Evolutionary conservation across 352 stramenopile genomes (phyloP).

Genomic region (Phytopythium montanum): DNA sequence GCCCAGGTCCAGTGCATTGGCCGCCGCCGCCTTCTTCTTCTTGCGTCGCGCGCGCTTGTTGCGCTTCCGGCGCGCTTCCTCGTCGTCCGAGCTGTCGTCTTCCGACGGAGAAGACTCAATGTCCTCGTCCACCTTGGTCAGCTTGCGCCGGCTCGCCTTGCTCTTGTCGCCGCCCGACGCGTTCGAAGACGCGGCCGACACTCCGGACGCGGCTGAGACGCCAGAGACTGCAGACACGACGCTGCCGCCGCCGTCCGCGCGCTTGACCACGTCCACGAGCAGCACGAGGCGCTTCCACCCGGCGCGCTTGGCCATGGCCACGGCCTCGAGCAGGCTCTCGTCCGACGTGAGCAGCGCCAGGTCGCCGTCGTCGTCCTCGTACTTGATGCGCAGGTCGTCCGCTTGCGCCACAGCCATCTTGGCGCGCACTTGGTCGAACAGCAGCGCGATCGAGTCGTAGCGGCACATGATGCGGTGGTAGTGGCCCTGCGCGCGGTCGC

Average conservation of each 20-base stretch:
- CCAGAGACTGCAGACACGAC: constrained; percentile 17
- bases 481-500: constrained; percentile 68
- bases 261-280: constrained; percentile 74
- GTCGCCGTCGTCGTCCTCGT: constrained; percentile 88
- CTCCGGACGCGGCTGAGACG: constrained; percentile 32
- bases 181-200: constrained; percentile 1
- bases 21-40: constrained; percentile 17
- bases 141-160: constrained; percentile 42
- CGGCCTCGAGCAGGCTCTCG: constrained; percentile 81
- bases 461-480: constrained; percentile 84
- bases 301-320: constrained; percentile 80
- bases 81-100: constrained; percentile 38
- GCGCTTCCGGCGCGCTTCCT: constrained; percentile 39
- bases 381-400: constrained; percentile 78
- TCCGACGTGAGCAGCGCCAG: constrained; percentile 80
- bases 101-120: constrained; percentile 35
- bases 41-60: constrained; percentile 34
- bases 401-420: constrained; percentile 67
- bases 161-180: constrained; percentile 8
- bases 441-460: constrained; percentile 59
- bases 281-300: constrained; percentile 85
- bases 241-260: constrained; percentile 25
- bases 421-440: constrained; percentile 79
- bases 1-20: constrained; percentile 11
- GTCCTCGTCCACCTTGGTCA: constrained; percentile 83